These are phyloP conservation scores for Astrephomene gubernaculifera DNA, from an alignment of 139 green algal genomes.

Conservation along the genomic window DNA sequence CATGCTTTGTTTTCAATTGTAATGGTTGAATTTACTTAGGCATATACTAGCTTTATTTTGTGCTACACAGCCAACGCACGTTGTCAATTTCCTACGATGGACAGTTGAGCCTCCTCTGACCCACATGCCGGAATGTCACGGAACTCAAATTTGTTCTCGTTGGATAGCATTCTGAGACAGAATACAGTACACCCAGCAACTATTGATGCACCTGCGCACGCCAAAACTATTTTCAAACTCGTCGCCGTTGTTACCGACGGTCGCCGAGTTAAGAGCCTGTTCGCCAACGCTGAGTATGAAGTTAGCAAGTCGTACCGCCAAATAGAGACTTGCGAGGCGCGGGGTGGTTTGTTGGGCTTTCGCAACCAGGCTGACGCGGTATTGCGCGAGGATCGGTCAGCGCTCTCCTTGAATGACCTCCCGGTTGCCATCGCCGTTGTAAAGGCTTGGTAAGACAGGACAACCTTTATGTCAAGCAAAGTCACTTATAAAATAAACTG, in stretches of 20 bases:
- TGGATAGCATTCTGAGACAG: background rate
- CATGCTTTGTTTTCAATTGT: too few species aligned
- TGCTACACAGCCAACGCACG: too few species aligned
- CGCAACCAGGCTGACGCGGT: background rate
- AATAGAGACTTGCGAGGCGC: background rate
- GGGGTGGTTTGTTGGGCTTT: background rate
- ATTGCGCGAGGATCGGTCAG: background rate
- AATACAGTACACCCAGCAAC: background rate
- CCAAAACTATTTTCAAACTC: background rate
- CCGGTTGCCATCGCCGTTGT: background rate
- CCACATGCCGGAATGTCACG: too few species aligned
- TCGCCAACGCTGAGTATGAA: background rate
- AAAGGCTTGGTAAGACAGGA: background rate
- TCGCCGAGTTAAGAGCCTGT: background rate
- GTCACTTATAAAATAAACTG: too few species aligned
- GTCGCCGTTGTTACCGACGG: background rate
- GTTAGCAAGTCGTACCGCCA: background rate
- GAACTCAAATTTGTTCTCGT: background rate
- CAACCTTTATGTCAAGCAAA: too few species aligned
- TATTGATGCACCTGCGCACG: background rate
- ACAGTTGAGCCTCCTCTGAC: too few species aligned
- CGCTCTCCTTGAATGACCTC: background rate
- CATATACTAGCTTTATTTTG: too few species aligned
- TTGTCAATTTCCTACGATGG: too few species aligned
- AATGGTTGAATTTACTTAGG: too few species aligned